Conservation (phyloP, 306 rosid species). For the Morella rubra region DNA sequence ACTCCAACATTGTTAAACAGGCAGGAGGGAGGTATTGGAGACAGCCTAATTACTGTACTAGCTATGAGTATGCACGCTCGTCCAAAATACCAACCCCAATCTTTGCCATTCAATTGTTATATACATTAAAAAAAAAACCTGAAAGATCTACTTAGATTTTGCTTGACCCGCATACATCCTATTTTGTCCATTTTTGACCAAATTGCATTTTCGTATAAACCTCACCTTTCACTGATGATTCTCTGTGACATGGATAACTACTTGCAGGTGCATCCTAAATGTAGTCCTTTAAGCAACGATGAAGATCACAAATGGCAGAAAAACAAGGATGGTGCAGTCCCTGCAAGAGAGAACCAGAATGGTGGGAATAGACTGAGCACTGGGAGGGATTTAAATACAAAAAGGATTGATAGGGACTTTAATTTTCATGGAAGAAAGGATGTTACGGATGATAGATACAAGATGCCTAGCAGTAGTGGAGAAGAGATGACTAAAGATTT, state of each 20-base stretch:
- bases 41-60: not conserved
- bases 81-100: not conserved
- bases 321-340: slow-evolving; percentile 18
- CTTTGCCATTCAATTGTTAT: not conserved
- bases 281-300: slow-evolving; percentile 1
- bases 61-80: not conserved
- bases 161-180: not conserved
- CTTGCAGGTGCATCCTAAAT: slow-evolving; percentile 37
- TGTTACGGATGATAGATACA: slow-evolving; percentile 23
- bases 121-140: no score
- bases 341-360: slow-evolving; percentile 16
- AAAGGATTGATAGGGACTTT: slow-evolving; percentile 22
- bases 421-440: slow-evolving; percentile 25
- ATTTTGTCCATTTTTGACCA: not conserved
- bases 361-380: slow-evolving; percentile 9
- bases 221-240: slow-evolving; percentile 18
- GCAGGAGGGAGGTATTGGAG: not conserved
- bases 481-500: slow-evolving; percentile 54
- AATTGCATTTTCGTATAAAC: not conserved
- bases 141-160: no score
- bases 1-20: not conserved
- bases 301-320: slow-evolving; percentile 18
- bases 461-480: slow-evolving; percentile 47
- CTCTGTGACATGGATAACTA: slow-evolving; percentile 19
- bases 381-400: not conserved